Percentiles rank a stretch among this genome's conserved stretches.
These are phyloP conservation scores for Rhodamnia rubescens DNA, from an alignment of 345 rosid species.

Conservation along the genomic window DNA sequence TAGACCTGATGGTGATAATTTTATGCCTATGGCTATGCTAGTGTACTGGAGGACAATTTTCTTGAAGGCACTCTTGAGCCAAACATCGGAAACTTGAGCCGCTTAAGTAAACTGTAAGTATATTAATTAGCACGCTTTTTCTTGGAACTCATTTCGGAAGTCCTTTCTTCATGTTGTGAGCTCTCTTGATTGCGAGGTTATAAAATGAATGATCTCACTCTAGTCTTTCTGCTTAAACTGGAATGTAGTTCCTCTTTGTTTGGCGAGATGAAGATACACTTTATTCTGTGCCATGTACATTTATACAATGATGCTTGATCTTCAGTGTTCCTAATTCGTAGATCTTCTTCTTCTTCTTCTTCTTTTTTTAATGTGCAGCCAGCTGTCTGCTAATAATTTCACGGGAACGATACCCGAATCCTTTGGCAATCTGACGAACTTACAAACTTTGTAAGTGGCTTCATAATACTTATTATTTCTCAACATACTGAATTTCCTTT, in stretches of 20 bases:
- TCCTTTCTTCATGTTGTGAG: background rate
- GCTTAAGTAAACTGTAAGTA: slow-evolving; percentile 20
- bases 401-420: slow-evolving; percentile 64
- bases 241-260: background rate
- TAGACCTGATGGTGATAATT: background rate
- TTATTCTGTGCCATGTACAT: background rate
- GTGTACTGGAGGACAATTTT: slow-evolving; percentile 55
- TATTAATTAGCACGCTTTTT: background rate
- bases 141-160: background rate
- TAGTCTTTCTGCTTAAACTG: background rate
- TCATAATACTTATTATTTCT: background rate
- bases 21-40: slow-evolving; percentile 1
- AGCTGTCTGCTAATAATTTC: slow-evolving; percentile 66
- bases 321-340: background rate
- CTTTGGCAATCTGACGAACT: slow-evolving; percentile 45
- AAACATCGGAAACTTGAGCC: slow-evolving; percentile 49
- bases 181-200: background rate
- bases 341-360: background rate
- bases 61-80: slow-evolving; percentile 53
- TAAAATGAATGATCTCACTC: background rate
- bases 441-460: slow-evolving; percentile 63
- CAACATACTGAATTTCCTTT: background rate
- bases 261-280: background rate
- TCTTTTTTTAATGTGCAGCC: slow-evolving; percentile 17
- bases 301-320: background rate